Conservation (phyloP, 495 filamentous ascomycete genomes). For the Penicillium atrosanguineum region DNA sequence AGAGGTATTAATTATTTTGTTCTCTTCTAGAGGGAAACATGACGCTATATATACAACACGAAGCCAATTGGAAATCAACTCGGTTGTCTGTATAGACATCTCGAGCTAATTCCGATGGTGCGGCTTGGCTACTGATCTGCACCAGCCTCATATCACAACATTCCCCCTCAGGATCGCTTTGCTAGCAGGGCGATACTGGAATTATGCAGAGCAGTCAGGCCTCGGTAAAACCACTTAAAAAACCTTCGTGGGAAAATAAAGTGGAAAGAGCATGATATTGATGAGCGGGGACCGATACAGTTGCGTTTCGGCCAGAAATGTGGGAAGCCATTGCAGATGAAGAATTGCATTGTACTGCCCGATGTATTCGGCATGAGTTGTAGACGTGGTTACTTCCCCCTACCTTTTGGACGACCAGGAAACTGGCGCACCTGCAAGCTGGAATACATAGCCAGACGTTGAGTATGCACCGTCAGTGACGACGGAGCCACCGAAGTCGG, state of each 20-base stretch:
- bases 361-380: constrained; percentile 7
- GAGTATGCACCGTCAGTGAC: constrained; percentile 10
- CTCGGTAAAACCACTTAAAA: constrained; percentile 19
- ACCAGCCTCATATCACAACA: too few species aligned
- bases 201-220: constrained; percentile 10
- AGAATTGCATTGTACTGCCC: constrained; percentile 11
- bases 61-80: too few species aligned
- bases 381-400: constrained; percentile 16
- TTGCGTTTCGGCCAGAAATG: constrained; percentile 10
- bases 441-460: constrained; percentile 10
- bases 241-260: constrained; percentile 10
- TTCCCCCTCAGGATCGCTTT: constrained; percentile 17
- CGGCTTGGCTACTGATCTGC: too few species aligned
- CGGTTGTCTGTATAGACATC: too few species aligned
- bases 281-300: constrained; percentile 14
- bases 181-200: constrained; percentile 18
- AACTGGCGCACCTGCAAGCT: constrained; percentile 11
- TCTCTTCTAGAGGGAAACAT: too few species aligned
- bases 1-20: too few species aligned
- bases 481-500: constrained; percentile 11
- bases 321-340: constrained; percentile 15
- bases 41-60: too few species aligned
- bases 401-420: constrained; percentile 16
- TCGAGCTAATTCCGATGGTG: too few species aligned
- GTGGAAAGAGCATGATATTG: constrained; percentile 19